Base-by-base conservation (phyloP, 129 eudicot genomes). In the Flaveria trinervia region DNA sequence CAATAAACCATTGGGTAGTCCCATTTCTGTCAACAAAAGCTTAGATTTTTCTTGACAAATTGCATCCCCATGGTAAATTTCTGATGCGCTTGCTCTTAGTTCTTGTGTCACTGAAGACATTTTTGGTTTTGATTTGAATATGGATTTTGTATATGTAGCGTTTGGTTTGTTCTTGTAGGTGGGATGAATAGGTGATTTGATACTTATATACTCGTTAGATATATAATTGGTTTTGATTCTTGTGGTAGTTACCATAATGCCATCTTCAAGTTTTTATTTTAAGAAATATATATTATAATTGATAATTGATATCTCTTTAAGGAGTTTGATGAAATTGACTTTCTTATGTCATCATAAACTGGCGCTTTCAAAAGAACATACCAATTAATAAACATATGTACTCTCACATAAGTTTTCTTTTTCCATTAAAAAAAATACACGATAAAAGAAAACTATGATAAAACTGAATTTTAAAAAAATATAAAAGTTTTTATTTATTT, bases 51-150 rank as follows among this genome's bases (percentile, higher is more conserved):
- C 90, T 70, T 75, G 77, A 66, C 96, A 78, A 1, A 87, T 78
- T 36, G 83, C 90, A 65, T 92, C 85, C 25, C 92, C 97, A 59
- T 65, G 82, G 90, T 89, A 89, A 43, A 85, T 16, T 70, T 89
- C 90, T 26, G 96, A 83, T 44, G 97, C 97, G 11, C 71, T 85
- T 28, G 82, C 79, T 33, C 84, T 81, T 71, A 88, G 89, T 69
- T 88, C 92, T 25, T 89, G 86, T 48, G 95, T 88, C 22, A 91
- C 79, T 5, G 74, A 82, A 83, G 95, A 91, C 97, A 88, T 88
- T 45, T 73, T 52, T 33, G 41, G 62, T 20, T 54, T 55, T 22
- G 39, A 14, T 73, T 18, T 55, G 75, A 20, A 22, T 28, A 55
- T 55, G 46, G 56, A 56, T 44, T 28, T 46, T 65, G 75, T 8